Conservation (phyloP, 768 basidiomycete species). For the Suillus sp. region DNA sequence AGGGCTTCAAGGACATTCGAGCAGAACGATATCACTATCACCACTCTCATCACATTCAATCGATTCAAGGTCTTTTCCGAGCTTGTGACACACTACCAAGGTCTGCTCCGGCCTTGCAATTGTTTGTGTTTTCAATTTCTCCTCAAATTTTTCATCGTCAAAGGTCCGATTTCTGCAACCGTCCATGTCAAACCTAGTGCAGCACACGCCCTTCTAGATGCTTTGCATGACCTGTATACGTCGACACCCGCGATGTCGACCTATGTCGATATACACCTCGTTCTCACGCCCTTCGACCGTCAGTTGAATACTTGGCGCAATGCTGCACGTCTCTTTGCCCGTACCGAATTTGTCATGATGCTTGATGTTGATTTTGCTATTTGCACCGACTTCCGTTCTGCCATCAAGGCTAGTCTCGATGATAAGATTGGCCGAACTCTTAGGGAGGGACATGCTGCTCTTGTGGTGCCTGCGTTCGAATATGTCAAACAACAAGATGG, state of each 20-base stretch:
- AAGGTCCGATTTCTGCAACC: conserved; percentile 85
- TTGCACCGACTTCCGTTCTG: conserved; percentile 76
- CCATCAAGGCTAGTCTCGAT: conserved; percentile 47
- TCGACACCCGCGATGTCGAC: conserved; percentile 64
- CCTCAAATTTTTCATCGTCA: not conserved
- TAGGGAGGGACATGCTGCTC: conserved; percentile 61
- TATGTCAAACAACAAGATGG: conserved; percentile 69
- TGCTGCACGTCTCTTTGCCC: conserved; percentile 78
- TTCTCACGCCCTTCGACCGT: conserved; percentile 77
- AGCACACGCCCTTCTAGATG: conserved; percentile 54
- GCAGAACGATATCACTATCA: conserved; percentile 76
- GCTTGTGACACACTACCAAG: conserved; percentile 77
- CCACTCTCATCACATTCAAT: conserved; percentile 81
- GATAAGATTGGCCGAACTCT: conserved; percentile 44
- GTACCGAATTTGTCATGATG: conserved; percentile 87
- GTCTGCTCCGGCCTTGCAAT: conserved; percentile 38
- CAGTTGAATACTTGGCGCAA: conserved; percentile 94
- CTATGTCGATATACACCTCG: conserved; percentile 84
- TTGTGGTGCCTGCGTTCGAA: conserved; percentile 88
- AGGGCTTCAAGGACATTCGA: conserved; percentile 59
- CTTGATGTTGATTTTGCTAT: conserved; percentile 88
- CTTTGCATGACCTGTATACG: conserved; percentile 66
- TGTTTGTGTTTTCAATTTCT: not conserved
- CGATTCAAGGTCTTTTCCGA: conserved; percentile 72
- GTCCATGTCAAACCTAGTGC: conserved; percentile 60